A percentile compares a stretch with the other conserved stretches of the same genome.
Conservation (phyloP, 441 rosid species). For the Adansonia rubrostipa region DNA sequence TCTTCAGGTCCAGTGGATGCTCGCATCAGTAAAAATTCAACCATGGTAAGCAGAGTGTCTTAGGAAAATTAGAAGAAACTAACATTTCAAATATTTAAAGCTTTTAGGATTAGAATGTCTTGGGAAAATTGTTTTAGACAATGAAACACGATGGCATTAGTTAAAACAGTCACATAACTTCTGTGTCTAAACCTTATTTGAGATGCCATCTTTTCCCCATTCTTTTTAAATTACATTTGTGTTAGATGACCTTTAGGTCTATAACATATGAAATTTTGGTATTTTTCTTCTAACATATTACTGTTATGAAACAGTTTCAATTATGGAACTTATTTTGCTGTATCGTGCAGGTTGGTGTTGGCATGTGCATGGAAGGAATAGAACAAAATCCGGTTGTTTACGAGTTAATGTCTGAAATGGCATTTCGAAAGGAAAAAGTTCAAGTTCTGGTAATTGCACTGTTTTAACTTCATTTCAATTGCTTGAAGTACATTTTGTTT, state of each 20-base stretch:
- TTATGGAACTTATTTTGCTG: constrained; percentile 20
- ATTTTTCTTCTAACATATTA: constrained; percentile 16
- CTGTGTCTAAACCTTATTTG: not conserved
- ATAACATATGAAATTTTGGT: constrained; percentile 8
- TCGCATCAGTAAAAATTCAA: constrained; percentile 73
- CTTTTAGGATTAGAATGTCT: constrained; percentile 20
- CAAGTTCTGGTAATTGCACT: constrained; percentile 57
- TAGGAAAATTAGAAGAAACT: not conserved
- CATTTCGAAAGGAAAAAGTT: constrained; percentile 79
- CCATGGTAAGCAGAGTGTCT: constrained; percentile 63
- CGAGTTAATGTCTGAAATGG: constrained; percentile 96
- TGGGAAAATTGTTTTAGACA: constrained; percentile 2
- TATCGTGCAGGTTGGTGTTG: constrained; percentile 81
- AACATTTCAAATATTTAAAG: constrained; percentile 9
- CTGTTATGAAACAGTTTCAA: constrained; percentile 8
- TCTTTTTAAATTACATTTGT: not conserved
- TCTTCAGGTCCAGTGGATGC: constrained; percentile 93
- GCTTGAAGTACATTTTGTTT: constrained; percentile 15
- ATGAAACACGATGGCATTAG: not conserved
- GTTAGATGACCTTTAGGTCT: constrained; percentile 9
- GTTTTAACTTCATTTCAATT: constrained; percentile 21
- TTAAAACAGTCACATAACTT: constrained; percentile 14
- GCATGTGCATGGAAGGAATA: constrained; percentile 98
- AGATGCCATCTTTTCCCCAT: not conserved
- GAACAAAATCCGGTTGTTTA: constrained; percentile 96